These are phyloP conservation scores for Tetrastigma voinierianum DNA, from an alignment of 164 flowering plant genomes.

Conservation along the genomic window DNA sequence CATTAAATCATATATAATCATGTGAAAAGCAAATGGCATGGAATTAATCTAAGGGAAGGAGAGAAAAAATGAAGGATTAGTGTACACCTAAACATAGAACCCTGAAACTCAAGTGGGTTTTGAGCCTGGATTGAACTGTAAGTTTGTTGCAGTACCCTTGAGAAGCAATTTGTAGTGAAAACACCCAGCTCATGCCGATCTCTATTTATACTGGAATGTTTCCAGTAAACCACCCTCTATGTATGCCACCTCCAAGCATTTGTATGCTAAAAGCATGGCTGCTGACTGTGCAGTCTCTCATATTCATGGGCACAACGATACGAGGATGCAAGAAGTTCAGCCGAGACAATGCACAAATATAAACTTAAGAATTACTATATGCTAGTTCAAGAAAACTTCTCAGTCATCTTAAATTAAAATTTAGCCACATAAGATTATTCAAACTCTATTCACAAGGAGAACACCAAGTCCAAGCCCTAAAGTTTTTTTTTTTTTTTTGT, in stretches of 20 bases:
- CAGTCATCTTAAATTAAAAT: background rate
- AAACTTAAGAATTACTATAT: background rate
- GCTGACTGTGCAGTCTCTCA: constrained; percentile 62
- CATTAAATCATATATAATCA: too few relatives aligned
- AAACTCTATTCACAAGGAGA: too few relatives aligned
- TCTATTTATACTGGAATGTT: constrained; percentile 33
- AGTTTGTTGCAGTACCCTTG: constrained; percentile 46
- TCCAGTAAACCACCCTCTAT: constrained; percentile 63
- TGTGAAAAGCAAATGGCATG: too few relatives aligned
- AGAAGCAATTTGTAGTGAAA: constrained; percentile 53
- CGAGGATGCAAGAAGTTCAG: constrained; percentile 22
- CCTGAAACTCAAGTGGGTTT: too few relatives aligned
- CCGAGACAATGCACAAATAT: background rate
- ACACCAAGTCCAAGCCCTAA: background rate
- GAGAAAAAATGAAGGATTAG: too few relatives aligned
- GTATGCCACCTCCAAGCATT: constrained; percentile 86
- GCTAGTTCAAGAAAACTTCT: background rate
- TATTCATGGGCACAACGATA: constrained; percentile 76
- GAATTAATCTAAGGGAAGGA: too few relatives aligned
- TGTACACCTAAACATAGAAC: too few relatives aligned
- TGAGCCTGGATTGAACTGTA: too few relatives aligned
- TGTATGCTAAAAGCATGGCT: constrained; percentile 83
- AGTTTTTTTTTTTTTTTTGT: too few relatives aligned
- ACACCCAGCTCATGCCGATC: constrained; percentile 63
- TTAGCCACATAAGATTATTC: background rate